Conservation (phyloP, 371 early-diverging fungal species). For the Mortierella sp. region DNA sequence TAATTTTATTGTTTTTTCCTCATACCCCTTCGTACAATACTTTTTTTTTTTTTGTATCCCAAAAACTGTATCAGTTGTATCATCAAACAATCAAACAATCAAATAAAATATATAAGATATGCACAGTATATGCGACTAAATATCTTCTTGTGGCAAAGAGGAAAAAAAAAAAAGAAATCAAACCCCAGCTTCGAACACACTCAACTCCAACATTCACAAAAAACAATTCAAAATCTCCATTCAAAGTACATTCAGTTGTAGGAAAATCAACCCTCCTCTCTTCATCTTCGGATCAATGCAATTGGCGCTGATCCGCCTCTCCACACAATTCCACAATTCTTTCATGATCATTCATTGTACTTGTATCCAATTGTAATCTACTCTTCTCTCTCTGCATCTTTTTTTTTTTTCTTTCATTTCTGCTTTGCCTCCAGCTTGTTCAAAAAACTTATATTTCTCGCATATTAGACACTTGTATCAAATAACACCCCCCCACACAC, state of each 20-base stretch:
- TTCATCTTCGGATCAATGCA: background rate
- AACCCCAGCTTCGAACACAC: slow-evolving; percentile 15
- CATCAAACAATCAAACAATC: background rate
- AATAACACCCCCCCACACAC: background rate
- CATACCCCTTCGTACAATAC: slow-evolving; percentile 8
- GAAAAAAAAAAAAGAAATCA: background rate
- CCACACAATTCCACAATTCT: too few species aligned
- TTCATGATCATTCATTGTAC: slow-evolving; percentile 1
- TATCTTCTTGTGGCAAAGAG: background rate
- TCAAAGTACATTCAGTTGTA: background rate
- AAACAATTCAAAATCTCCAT: background rate
- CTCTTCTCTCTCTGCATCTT: background rate
- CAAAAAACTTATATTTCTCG: background rate
- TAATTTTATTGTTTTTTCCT: background rate
- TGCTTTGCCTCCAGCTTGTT: background rate
- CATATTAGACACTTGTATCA: background rate
- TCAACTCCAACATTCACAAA: background rate
- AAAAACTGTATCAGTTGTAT: too few species aligned
- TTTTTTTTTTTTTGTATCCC: background rate
- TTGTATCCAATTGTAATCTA: slow-evolving; percentile 11
- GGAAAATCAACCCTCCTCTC: background rate
- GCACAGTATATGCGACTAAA: slow-evolving; percentile 2
- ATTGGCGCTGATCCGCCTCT: background rate
- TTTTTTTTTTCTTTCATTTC: background rate
- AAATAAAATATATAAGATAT: background rate